phyloP scores from a whole-genome alignment of 805 yeast species.

The Candida qinlingensis region DNA sequence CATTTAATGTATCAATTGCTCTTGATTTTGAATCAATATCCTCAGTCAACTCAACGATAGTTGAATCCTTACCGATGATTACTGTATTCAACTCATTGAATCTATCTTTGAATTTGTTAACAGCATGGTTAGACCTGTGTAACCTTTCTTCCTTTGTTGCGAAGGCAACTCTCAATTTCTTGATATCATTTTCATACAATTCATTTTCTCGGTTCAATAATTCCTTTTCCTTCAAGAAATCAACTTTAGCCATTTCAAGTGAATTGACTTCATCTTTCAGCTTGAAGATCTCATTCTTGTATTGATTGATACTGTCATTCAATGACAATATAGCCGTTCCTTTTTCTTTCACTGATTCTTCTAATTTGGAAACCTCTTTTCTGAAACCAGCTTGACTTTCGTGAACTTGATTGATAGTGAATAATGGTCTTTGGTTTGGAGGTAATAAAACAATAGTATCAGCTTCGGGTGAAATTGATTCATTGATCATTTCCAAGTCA shows the following conservation, averaged over 20 bases:
- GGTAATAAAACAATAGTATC: constrained; percentile 13
- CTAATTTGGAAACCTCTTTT: constrained; percentile 18
- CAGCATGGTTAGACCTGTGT: constrained; percentile 12
- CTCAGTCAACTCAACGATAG: constrained; percentile 7
- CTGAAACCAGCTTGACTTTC: constrained; percentile 24
- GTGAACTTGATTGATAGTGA: constrained; percentile 24
- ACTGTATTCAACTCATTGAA: constrained; percentile 11
- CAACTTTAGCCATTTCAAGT: constrained; percentile 15
- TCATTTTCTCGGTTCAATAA: constrained; percentile 18
- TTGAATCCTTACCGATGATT: constrained; percentile 8
- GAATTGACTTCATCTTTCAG: constrained; percentile 19
- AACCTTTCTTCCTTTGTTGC: constrained; percentile 13
- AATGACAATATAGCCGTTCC: constrained; percentile 11
- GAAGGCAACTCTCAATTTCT: constrained; percentile 9
- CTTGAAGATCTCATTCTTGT: constrained; percentile 15
- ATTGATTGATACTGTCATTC: constrained; percentile 12
- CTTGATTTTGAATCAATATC: constrained; percentile 15
- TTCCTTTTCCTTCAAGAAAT: constrained; percentile 15
- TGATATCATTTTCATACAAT: constrained; percentile 16
- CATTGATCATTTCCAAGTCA: constrained; percentile 6
- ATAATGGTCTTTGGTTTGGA: constrained; percentile 24
- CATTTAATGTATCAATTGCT: constrained; percentile 10
- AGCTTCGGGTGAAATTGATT: not conserved
- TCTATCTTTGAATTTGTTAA: constrained; percentile 19
- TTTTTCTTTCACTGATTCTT: constrained; percentile 17